These are phyloP conservation scores for Termitomyces sp. DNA, from an alignment of 768 basidiomycete species.

Conservation along the genomic window DNA sequence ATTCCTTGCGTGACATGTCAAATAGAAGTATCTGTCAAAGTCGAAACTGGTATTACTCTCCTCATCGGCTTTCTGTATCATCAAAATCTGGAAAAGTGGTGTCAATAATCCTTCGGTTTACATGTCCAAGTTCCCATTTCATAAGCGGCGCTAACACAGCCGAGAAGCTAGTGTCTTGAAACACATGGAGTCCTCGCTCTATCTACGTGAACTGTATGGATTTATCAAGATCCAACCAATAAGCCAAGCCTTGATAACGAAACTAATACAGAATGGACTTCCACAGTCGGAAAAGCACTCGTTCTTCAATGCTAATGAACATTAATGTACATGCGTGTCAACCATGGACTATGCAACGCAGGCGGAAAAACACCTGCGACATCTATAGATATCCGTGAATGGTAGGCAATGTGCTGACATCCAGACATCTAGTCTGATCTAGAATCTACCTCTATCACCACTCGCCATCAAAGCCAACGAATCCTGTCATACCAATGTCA, in stretches of 20 bases:
- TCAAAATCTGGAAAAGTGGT: neutral
- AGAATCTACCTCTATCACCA: slow-evolving; percentile 42
- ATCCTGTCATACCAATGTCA: slow-evolving; percentile 39
- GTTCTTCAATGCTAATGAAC: neutral
- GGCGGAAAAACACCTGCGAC: neutral
- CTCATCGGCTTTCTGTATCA: neutral
- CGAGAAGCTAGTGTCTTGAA: neutral
- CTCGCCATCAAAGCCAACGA: slow-evolving; percentile 81
- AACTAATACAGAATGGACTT: too few relatives aligned
- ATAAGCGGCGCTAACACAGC: neutral
- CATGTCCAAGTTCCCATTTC: neutral
- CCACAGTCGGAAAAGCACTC: neutral
- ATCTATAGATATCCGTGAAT: neutral
- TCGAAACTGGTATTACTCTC: too few relatives aligned
- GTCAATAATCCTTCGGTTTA: neutral
- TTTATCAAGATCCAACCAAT: neutral
- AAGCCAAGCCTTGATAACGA: neutral
- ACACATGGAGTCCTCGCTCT: neutral
- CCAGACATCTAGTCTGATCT: neutral
- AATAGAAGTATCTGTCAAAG: neutral
- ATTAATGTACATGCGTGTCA: neutral
- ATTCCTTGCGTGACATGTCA: neutral
- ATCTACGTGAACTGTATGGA: neutral
- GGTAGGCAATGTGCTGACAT: neutral
- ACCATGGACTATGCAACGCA: neutral